A percentile compares a stretch with the other conserved stretches of the same genome.
These are phyloP conservation scores for Coemansia sp. DNA, from an alignment of 192 early-diverging fungal species.

Conservation along the genomic window DNA sequence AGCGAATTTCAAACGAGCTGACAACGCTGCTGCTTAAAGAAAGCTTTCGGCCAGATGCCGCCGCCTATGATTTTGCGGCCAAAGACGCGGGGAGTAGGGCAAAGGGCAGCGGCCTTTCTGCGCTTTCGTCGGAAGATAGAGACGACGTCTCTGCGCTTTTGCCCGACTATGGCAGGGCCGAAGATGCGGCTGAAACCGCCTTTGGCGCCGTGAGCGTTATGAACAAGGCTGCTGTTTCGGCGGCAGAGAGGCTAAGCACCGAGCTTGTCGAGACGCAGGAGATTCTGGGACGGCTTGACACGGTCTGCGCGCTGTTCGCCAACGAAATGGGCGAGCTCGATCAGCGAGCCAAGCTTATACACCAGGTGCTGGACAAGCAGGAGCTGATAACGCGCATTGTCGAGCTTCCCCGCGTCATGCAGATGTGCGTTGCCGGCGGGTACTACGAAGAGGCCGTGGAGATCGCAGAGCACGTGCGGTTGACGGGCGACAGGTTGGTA, in stretches of 20 bases:
- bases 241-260: constrained; percentile 10
- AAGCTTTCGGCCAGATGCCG: neutral
- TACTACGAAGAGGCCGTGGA: constrained; percentile 51
- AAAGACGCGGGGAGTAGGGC: too few relatives aligned
- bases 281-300: constrained; percentile 27
- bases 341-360: constrained; percentile 31
- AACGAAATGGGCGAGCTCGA: constrained; percentile 32
- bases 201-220: constrained; percentile 33
- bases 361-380: constrained; percentile 49
- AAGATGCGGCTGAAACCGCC: neutral
- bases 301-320: constrained; percentile 29
- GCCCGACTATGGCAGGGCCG: neutral
- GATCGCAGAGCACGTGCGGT: constrained; percentile 46
- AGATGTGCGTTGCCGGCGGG: constrained; percentile 51
- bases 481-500: constrained; percentile 36
- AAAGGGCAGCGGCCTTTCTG: too few relatives aligned
- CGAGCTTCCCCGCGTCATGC: constrained; percentile 52
- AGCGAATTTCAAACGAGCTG: constrained; percentile 48
- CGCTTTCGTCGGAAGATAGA: neutral
- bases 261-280: constrained; percentile 26
- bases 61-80: too few relatives aligned
- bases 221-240: constrained; percentile 12
- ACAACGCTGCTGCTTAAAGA: constrained; percentile 44
- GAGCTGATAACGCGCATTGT: constrained; percentile 44
- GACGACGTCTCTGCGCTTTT: neutral